Evolutionary conservation across 2,329 filamentous ascomycete genomes (phyloP).

Genomic region (Botryotinia globosa): DNA sequence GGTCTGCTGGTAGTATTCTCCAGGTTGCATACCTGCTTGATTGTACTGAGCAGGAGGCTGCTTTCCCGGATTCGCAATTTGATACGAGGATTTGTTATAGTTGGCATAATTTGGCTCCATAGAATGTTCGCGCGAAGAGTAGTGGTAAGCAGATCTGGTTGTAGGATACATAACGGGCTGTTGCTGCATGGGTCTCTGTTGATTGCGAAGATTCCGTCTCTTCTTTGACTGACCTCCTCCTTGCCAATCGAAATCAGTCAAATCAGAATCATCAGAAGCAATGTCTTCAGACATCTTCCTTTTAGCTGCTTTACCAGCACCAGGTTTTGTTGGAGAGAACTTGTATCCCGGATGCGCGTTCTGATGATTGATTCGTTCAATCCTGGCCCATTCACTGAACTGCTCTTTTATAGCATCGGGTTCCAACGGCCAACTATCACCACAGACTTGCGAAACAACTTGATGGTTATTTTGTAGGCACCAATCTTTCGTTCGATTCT

Average conservation of each 20-base stretch:
- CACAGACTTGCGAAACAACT: slow-evolving; percentile 82
- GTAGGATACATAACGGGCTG: slow-evolving; percentile 33
- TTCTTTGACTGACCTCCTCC: slow-evolving; percentile 29
- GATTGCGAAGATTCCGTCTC: slow-evolving; percentile 25
- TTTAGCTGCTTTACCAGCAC: slow-evolving; percentile 44
- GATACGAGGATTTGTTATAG: slow-evolving; percentile 49
- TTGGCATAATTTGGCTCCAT: slow-evolving; percentile 30
- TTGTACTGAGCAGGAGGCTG: slow-evolving; percentile 47
- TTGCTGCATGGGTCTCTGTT: slow-evolving; percentile 24
- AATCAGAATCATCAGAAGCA: slow-evolving; percentile 44
- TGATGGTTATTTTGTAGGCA: slow-evolving; percentile 90
- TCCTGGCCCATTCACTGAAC: slow-evolving; percentile 74
- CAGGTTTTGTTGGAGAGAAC: slow-evolving; percentile 78
- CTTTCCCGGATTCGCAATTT: slow-evolving; percentile 50
- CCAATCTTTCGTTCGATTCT: slow-evolving; percentile 79
- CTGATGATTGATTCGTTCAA: slow-evolving; percentile 82
- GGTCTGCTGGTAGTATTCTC: slow-evolving; percentile 49
- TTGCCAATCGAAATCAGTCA: slow-evolving; percentile 48
- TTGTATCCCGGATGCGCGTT: slow-evolving; percentile 88
- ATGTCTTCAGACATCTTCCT: slow-evolving; percentile 46
- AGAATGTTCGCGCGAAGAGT: slow-evolving; percentile 35
- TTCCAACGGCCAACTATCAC: slow-evolving; percentile 82
- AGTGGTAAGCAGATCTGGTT: slow-evolving; percentile 35
- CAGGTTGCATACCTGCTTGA: slow-evolving; percentile 42
- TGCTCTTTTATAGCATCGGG: slow-evolving; percentile 66